Base-by-base conservation (phyloP, 345 rosid genomes). In the Leavenworthia alabamica region DNA sequence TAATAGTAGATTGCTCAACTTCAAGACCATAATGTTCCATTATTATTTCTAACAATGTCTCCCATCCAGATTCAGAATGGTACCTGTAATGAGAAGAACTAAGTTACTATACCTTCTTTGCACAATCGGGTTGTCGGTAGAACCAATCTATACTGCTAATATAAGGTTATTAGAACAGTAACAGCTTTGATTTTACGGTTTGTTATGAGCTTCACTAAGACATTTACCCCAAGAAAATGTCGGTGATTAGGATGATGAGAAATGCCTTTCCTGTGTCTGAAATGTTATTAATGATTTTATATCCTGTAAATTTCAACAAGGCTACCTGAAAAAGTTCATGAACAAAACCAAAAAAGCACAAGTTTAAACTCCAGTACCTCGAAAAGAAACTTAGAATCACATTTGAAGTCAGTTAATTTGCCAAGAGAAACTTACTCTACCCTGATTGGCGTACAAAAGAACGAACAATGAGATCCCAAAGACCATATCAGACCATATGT, bases 11-110 rank as follows among this genome's bases (percentile, higher is more conserved):
- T 53, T 76, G 78, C 60, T 89, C 93, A 52, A 82, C 78, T 75
- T 81, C 83, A 68, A 92, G 56, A 22, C 96, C 98, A 37, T 92
- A 89, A 71, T 89, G 98, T 50, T 89, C 96, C 55, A 83, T 77
- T 52, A 89, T 51, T 54, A 83, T 67, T 76, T 89, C 98, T 66
- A 79, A 8, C 70, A 89, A 56, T 41, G 96, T 82, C 70, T 81
- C 81, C 98, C 98, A 92, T 54, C 98, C 96, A 28, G 86, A 81
- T 75, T 85, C 95, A 19, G 98, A 92, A 79, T 92, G 98, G 74
- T 92, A 92, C 77, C 96, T 92, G 70, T 59, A 60, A 33, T 26
- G 7, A 7, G 14, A 41, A 40, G 5, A 27, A 62, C 24, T 35
- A 55, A 62, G 19, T 27, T 29, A 40, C 28, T 36, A 62, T 36